Evolutionary conservation across 2,329 filamentous ascomycete genomes (phyloP), one percentile per base, ranked within the genome.

Genomic region (Immersiporthe knoxdaviesiana): DNA sequence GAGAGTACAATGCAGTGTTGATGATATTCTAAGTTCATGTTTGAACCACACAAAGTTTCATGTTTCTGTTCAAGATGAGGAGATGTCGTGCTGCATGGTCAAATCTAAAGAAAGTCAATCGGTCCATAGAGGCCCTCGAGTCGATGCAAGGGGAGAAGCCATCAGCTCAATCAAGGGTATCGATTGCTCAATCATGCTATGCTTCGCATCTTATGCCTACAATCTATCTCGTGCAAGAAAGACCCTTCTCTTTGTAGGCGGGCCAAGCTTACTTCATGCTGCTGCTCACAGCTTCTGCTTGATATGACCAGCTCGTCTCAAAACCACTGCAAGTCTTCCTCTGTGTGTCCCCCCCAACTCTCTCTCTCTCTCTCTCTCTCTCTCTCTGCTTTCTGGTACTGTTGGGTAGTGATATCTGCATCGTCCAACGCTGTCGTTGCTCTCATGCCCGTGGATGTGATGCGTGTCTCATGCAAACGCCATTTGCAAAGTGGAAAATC

Each of bases 381-480:
- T 35, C 56, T 59, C 18, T 18, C 32, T 14, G 30, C 21, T 32
- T 30, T 30, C 32, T 61, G 11, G 6, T 18, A 27, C 24, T 21
- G 24, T 18, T 5, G 8, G 32, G 27, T 10, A 5, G 3, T 18
- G 59, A n/a, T 41, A 65, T 7, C 41, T n/a, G 47, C 35, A 21
- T 52, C 35, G 16, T 56, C n/a, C 63, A 37, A 39, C n/a, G 16
- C 1, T 37, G 10, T 24, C 56, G 16, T 32, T 35, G 16, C 11
- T 18, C 30, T 59, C 30, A 35, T 59, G 30, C 27, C 52, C 32
- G 16, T 59, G 50, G 35, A 47, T 7, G 50, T 47, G 44, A 11
- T 41, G 16, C 56, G 37, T 21, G 18, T 65, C 63, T 65, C 44
- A 65, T 65, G 52, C 50, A 65, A 59, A 65, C 63, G 63, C 63